Evolutionary conservation across 371 early-diverging fungal genomes (phyloP), one percentile per base, ranked within the genome.

Genomic region (Mortierella sp.): DNA sequence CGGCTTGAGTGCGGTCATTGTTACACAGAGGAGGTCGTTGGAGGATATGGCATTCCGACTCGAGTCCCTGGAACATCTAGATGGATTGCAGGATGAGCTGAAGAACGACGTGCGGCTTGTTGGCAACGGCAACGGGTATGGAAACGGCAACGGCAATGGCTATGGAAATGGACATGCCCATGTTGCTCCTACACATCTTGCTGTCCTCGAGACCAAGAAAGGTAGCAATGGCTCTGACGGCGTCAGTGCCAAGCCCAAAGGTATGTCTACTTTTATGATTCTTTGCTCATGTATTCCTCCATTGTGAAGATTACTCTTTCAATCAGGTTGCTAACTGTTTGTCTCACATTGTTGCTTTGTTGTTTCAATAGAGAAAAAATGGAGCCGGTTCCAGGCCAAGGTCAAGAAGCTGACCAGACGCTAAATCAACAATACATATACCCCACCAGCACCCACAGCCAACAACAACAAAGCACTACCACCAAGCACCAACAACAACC

Each of bases 371-470:
- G 81, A 73, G 43, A 85, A 78, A 82, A 80, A 77, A 79, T 86
- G 82, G 82, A 79, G 75, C 53, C 73, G 75, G 31, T 79, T 86
- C 69, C 80, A 79, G 54, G 82, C 86, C 48, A 86, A 86, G 86
- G 86, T 86, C 75, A 86, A 86, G 73, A 86, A 86, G 67, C 74
- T 86, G 40, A 69, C 86, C 24, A 55, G 76, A 34, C 81, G 76
- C 24, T 80, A 73, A 83, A n/a, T 9, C 21, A 26, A 71, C 48
- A 48, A 40, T 67, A 67, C 67, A 37, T 67, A 67, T 67, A 67
- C 67, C 67, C 67, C 61, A 10, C 3, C 59, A 59, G 3, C 61
- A 31, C 24, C 10, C 67, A 67, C 43, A 34, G 19, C 28, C 64
- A 64, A 19, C 64, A 34, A 64, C 3, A 37, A 5, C 59, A 59